These are phyloP conservation scores for Aspergillus spinulosporus DNA, from an alignment of 2,329 filamentous ascomycete species.

Conservation along the genomic window DNA sequence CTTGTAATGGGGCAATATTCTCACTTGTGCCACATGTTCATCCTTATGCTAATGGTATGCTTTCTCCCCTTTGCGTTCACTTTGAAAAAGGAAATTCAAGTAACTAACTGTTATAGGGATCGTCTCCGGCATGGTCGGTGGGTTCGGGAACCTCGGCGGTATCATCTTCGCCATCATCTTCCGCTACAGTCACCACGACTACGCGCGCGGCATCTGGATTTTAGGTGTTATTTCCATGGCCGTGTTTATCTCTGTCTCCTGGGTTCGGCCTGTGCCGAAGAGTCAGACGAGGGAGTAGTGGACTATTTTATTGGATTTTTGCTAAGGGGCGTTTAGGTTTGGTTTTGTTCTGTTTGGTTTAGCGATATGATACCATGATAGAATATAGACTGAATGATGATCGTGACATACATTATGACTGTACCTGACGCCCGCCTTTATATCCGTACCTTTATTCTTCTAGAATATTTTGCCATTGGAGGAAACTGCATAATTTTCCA, in stretches of 20 bases:
- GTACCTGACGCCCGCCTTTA: neutral
- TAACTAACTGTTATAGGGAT: constrained; percentile 40
- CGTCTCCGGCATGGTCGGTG: constrained; percentile 76
- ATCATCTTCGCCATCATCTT: constrained; percentile 83
- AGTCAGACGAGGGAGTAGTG: constrained; percentile 37
- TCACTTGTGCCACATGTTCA: constrained; percentile 84
- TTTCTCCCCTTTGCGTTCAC: constrained; percentile 7
- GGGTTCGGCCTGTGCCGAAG: constrained; percentile 62
- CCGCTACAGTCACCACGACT: constrained; percentile 69
- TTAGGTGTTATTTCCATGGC: constrained; percentile 74
- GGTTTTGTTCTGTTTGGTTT: neutral
- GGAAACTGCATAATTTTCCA: neutral
- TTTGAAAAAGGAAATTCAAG: neutral
- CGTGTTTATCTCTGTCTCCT: constrained; percentile 65
- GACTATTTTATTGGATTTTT: neutral
- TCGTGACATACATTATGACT: neutral
- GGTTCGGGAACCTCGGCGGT: constrained; percentile 79
- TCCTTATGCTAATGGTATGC: constrained; percentile 72
- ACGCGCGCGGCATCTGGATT: constrained; percentile 74
- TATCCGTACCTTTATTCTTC: neutral
- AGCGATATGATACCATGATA: constrained; percentile 5
- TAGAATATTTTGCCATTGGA: neutral
- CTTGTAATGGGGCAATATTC: constrained; percentile 83
- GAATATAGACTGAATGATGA: constrained; percentile 1
- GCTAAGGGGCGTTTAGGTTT: neutral